Evolutionary conservation across 2,329 filamentous ascomycete genomes (phyloP), one percentile per base, ranked within the genome.

Genomic region (Cercospora sesami): DNA sequence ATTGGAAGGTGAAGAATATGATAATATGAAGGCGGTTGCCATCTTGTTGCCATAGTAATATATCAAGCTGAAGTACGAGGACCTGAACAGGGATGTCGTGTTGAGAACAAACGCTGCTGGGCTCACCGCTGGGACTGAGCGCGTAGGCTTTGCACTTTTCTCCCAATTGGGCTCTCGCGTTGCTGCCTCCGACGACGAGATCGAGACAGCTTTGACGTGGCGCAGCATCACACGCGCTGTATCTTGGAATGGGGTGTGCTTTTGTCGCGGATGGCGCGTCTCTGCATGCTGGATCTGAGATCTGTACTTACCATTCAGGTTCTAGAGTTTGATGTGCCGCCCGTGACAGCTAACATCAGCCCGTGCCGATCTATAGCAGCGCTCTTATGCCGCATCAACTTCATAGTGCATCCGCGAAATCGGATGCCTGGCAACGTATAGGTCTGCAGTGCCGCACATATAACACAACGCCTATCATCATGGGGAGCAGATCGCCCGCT

Each of bases 121-220:
- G 62, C 51, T 59, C 62, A 58, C 51, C 62, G 33, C 51, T 33
- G 36, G 36, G 53, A 30, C 51, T 36, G 33, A 58, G 62, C 62
- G 62, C 53, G 21, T 59, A 58, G 33, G 59, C 51, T 64, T 64
- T 59, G 18, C 21, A 42, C 28, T 64, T 58, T 42, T 57, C 51
- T 64, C 62, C 51, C 62, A 59, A 64, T 64, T 59, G 62, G 62
- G 62, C 62, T 58, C 33, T 59, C 58, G 51, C 5, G 21, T 64
- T 45, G 62, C 62, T 42, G 31, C 31, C 51, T 64, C 21, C 21
- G 10, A 23, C 39, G 30, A 33, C 21, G 14, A 23, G 30, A 64
- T 64, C 62, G 62, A 64, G 62, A 58, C 31, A 58, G 14, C 18
- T 57, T 42, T 59, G 51, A 58, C 51, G 62, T 64, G 62, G 62